phyloP scores from a whole-genome alignment of 495 filamentous ascomycete genomes.

The Aspergillus asperescens region DNA sequence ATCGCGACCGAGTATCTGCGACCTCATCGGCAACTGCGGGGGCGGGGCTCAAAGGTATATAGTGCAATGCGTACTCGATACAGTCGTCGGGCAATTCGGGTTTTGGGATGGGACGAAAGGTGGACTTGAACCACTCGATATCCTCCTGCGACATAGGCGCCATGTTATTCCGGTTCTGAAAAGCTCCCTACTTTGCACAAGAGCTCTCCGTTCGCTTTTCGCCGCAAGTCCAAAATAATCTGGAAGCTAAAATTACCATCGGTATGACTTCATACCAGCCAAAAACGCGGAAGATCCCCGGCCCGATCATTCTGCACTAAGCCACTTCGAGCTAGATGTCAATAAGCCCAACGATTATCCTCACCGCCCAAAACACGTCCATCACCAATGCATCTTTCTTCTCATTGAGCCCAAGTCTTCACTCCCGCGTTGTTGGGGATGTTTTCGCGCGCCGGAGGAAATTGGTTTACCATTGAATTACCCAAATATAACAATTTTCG shows the following conservation, averaged over 20 bases:
- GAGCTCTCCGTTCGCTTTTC: not conserved
- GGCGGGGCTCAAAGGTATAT: slow-evolving; percentile 47
- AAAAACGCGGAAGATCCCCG: slow-evolving; percentile 28
- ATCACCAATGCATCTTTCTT: slow-evolving; percentile 14
- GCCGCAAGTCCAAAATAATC: not conserved
- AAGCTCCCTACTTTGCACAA: not conserved
- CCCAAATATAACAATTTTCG: not conserved
- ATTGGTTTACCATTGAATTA: not conserved
- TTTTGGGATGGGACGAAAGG: slow-evolving; percentile 57
- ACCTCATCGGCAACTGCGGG: slow-evolving; percentile 43
- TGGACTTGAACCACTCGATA: slow-evolving; percentile 47
- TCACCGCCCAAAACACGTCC: slow-evolving; percentile 42
- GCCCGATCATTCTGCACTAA: slow-evolving; percentile 26
- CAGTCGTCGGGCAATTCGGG: slow-evolving; percentile 74
- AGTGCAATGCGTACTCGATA: slow-evolving; percentile 78
- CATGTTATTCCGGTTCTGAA: slow-evolving; percentile 23
- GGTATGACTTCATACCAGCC: slow-evolving; percentile 39
- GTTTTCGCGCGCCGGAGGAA: slow-evolving; percentile 30
- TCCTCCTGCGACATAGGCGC: slow-evolving; percentile 45
- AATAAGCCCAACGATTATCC: slow-evolving; percentile 30
- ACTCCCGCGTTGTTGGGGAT: slow-evolving; percentile 21
- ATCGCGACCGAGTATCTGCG: slow-evolving; percentile 49
- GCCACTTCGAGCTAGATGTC: slow-evolving; percentile 37
- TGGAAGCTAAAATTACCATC: slow-evolving; percentile 13
- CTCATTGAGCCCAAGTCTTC: not conserved